Evolutionary conservation across 768 basidiomycete genomes (phyloP).

Genomic region (Xanthoconium stramineum): DNA sequence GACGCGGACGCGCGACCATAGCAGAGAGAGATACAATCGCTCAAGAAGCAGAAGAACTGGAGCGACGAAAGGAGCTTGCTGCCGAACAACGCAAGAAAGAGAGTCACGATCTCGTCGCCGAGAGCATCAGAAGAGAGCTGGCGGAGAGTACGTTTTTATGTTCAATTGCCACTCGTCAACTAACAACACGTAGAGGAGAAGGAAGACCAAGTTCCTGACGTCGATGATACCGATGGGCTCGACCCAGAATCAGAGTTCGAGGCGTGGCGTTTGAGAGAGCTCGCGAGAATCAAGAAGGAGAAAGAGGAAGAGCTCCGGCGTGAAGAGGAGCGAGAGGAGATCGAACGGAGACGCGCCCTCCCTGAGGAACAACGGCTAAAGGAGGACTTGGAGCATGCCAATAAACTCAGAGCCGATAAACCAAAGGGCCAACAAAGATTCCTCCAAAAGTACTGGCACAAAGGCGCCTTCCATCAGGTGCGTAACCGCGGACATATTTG

Average conservation of each 20-base stretch:
- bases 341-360: constrained; percentile 86
- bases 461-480: constrained; percentile 98
- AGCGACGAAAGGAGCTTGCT: constrained; percentile 67
- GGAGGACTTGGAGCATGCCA: constrained; percentile 87
- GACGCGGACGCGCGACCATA: constrained; percentile 74
- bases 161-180: not conserved
- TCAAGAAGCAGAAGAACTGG: constrained; percentile 72
- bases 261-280: constrained; percentile 91
- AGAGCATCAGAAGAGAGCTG: constrained; percentile 88
- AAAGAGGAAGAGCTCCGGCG: constrained; percentile 81
- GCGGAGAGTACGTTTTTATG: constrained; percentile 69
- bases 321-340: constrained; percentile 85
- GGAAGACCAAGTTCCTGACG: constrained; percentile 74
- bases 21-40: constrained; percentile 63
- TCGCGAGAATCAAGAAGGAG: constrained; percentile 90
- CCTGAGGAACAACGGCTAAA: constrained; percentile 91
- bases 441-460: constrained; percentile 98
- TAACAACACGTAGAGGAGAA: constrained; percentile 69
- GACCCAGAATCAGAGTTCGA: constrained; percentile 92
- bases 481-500: constrained; percentile 15
- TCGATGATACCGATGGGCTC: constrained; percentile 93
- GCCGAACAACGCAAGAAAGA: constrained; percentile 82
- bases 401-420: constrained; percentile 80
- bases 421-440: constrained; percentile 91
- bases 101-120: constrained; percentile 89